phyloP scores from a whole-genome alignment of 176 grass and related monocot genomes.

The Otatea glauca region DNA sequence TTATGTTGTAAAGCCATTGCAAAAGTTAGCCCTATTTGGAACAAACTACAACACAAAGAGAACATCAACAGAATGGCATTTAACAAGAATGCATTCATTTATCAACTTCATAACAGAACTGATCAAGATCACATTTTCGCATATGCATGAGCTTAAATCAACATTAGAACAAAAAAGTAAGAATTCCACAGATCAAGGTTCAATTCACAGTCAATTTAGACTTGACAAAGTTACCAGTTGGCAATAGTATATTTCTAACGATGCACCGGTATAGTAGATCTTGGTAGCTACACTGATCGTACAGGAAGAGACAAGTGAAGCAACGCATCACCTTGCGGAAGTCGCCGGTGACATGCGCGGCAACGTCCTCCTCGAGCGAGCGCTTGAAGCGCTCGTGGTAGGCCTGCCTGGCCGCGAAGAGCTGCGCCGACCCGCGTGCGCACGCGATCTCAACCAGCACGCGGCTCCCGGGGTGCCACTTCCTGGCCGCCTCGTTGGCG shows the following conservation, averaged over 20 bases:
- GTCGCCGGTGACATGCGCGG: conserved; percentile 68
- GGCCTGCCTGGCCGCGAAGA: conserved; percentile 66
- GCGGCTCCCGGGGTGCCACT: conserved; percentile 72
- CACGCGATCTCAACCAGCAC: conserved; percentile 90
- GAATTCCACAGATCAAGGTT: neutral
- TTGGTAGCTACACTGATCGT: neutral
- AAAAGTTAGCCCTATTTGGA: neutral
- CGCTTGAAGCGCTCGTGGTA: conserved; percentile 88
- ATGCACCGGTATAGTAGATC: neutral
- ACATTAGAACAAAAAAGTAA: neutral
- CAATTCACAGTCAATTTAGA: neutral
- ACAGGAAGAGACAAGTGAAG: neutral
- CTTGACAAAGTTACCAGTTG: neutral
- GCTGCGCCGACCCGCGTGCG: conserved; percentile 55
- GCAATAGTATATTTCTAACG: neutral
- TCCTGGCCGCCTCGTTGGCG: conserved; percentile 72
- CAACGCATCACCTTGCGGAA: conserved; percentile 72
- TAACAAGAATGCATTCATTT: neutral
- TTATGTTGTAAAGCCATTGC: too few relatives aligned
- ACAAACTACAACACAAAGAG: neutral
- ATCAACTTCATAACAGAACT: neutral
- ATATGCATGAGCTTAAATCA: neutral
- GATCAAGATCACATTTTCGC: neutral
- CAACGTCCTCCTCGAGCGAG: conserved; percentile 93
- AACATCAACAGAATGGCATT: neutral